Conservation (phyloP, 768 basidiomycete species). For the Tricholoma terreum region DNA sequence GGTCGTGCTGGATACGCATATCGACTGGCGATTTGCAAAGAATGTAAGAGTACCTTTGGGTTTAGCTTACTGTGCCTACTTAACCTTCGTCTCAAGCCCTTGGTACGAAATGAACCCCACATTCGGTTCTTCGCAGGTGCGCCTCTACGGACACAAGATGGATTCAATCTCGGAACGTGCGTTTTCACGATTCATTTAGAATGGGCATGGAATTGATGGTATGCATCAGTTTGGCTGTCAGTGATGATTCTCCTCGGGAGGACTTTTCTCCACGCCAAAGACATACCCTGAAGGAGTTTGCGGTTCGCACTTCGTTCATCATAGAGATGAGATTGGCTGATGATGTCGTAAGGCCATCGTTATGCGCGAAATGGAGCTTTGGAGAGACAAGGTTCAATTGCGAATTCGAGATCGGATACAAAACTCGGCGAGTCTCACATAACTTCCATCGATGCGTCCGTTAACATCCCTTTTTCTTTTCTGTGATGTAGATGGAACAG, state of each 20-base stretch:
- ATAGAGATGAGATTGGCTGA: background rate
- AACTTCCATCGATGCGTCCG: background rate
- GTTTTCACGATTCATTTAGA: conserved; percentile 16
- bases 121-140: conserved; percentile 92
- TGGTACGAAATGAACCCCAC: conserved; percentile 61
- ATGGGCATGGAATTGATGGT: background rate
- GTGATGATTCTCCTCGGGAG: conserved; percentile 76
- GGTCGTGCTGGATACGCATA: conserved; percentile 71
- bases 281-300: conserved; percentile 93
- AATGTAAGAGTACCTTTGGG: conserved; percentile 51
- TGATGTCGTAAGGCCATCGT: conserved; percentile 62
- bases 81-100: conserved; percentile 45
- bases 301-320: conserved; percentile 39
- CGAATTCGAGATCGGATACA: conserved; percentile 90
- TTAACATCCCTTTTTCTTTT: background rate
- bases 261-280: conserved; percentile 89
- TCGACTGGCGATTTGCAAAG: conserved; percentile 86
- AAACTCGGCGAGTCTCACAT: conserved; percentile 57
- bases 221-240: conserved; percentile 63
- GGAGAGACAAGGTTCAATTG: conserved; percentile 93
- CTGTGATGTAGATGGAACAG: conserved; percentile 72
- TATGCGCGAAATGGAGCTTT: conserved; percentile 94
- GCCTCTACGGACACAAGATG: conserved; percentile 84
- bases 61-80: background rate
- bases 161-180: conserved; percentile 84